Conservation (phyloP, 768 basidiomycete species). For the Pleurotus platypus region DNA sequence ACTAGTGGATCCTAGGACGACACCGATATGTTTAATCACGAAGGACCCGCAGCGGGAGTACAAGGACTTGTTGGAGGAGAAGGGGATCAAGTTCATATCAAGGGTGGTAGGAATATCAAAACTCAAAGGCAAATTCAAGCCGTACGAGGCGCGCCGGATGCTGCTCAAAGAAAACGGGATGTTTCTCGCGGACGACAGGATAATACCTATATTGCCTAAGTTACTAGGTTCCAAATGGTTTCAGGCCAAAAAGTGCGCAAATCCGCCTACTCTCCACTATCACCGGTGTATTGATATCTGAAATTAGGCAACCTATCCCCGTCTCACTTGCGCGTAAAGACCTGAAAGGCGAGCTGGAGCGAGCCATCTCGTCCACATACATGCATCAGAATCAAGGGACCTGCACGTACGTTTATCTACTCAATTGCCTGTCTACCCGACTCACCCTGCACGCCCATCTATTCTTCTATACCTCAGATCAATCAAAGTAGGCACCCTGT, state of each 20-base stretch:
- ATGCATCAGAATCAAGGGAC: slow-evolving; percentile 95
- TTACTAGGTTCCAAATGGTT: slow-evolving; percentile 90
- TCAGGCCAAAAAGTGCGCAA: slow-evolving; percentile 86
- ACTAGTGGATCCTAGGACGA: slow-evolving; percentile 77
- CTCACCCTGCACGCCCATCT: background rate
- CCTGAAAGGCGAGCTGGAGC: slow-evolving; percentile 88
- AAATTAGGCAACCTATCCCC: slow-evolving; percentile 84
- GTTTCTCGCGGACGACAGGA: slow-evolving; percentile 90
- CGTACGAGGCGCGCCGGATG: slow-evolving; percentile 77
- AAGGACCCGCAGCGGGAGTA: slow-evolving; percentile 96
- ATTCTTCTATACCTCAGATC: slow-evolving; percentile 43
- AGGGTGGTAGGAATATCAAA: slow-evolving; percentile 90
- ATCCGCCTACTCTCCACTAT: background rate
- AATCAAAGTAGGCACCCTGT: slow-evolving; percentile 75
- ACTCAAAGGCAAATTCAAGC: slow-evolving; percentile 90
- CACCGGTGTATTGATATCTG: slow-evolving; percentile 9
- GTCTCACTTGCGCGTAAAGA: slow-evolving; percentile 87
- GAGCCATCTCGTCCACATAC: slow-evolving; percentile 90
- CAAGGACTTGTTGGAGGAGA: slow-evolving; percentile 82
- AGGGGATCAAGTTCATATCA: slow-evolving; percentile 85
- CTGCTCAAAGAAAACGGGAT: slow-evolving; percentile 86
- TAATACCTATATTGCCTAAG: slow-evolving; percentile 83
- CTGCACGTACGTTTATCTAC: slow-evolving; percentile 64
- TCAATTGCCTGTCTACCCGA: background rate
- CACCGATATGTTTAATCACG: slow-evolving; percentile 83